phyloP scores from a whole-genome alignment of 1,139 yeast genomes.

The Dujonia santamariae region DNA sequence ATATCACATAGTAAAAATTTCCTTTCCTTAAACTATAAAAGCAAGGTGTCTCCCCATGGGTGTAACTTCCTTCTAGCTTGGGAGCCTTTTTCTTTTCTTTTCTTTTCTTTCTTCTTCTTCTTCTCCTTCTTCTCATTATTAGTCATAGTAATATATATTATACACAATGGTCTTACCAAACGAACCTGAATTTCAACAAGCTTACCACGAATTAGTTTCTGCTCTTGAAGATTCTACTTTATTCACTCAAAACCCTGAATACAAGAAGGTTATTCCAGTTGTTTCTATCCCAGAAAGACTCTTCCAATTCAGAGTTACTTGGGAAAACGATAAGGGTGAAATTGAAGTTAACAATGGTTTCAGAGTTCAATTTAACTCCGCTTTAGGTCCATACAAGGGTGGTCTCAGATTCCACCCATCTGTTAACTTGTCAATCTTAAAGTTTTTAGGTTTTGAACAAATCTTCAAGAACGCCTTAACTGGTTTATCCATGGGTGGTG shows the following conservation, averaged over 20 bases:
- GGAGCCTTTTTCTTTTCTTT: neutral
- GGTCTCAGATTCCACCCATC: conserved; percentile 98
- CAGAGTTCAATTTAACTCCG: conserved; percentile 98
- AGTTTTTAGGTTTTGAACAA: conserved; percentile 97
- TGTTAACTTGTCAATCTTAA: conserved; percentile 90
- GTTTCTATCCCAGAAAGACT: conserved; percentile 95
- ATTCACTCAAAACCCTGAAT: conserved; percentile 85
- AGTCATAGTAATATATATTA: neutral
- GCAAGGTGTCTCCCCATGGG: too few species aligned
- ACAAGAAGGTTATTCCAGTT: conserved; percentile 84
- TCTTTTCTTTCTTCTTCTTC: neutral
- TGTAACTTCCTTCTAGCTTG: too few species aligned
- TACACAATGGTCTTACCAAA: conserved; percentile 51
- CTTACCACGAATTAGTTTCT: conserved; percentile 86
- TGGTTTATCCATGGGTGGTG: conserved; percentile 98
- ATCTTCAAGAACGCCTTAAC: conserved; percentile 97
- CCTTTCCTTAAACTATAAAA: too few species aligned
- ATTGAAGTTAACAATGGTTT: conserved; percentile 94
- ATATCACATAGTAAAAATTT: too few species aligned
- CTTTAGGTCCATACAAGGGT: conserved; percentile 98
- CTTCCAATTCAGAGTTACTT: conserved; percentile 92
- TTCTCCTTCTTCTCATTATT: neutral
- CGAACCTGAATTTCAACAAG: conserved; percentile 99
- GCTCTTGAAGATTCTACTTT: conserved; percentile 91
- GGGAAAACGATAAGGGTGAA: conserved; percentile 95